phyloP scores from a whole-genome alignment of 2,329 filamentous ascomycete species.

The Penicillium vulpinum region DNA sequence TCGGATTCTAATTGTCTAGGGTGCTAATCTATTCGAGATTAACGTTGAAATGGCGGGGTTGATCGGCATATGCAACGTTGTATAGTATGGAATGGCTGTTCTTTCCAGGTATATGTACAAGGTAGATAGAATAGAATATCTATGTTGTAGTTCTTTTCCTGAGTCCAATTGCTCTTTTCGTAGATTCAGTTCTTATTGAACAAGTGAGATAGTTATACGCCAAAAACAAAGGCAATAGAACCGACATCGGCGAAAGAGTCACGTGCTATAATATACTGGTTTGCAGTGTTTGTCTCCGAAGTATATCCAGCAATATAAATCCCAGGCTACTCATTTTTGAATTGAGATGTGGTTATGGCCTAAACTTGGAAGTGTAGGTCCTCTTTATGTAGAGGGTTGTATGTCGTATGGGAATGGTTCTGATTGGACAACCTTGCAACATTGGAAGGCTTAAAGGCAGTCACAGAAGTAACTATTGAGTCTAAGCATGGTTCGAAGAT shows the following conservation, averaged over 20 bases:
- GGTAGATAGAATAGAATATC: no score
- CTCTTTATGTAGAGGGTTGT: no score
- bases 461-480: neutral
- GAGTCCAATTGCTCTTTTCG: neutral
- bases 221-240: neutral
- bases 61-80: neutral
- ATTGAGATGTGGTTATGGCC: no score
- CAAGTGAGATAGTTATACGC: no score
- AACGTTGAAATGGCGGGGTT: neutral
- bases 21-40: neutral
- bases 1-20: neutral
- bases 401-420: no score
- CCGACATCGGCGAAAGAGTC: neutral
- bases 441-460: neutral
- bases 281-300: neutral
- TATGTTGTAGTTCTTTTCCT: neutral
- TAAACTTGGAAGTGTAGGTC: no score
- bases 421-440: neutral
- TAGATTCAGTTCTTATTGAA: no score
- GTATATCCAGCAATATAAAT: no score
- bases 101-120: no score
- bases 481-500: no score
- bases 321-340: no score
- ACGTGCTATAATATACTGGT: neutral
- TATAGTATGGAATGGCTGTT: neutral